These are phyloP conservation scores for Entomortierella lignicola DNA, from an alignment of 192 early-diverging fungal species.

Conservation along the genomic window DNA sequence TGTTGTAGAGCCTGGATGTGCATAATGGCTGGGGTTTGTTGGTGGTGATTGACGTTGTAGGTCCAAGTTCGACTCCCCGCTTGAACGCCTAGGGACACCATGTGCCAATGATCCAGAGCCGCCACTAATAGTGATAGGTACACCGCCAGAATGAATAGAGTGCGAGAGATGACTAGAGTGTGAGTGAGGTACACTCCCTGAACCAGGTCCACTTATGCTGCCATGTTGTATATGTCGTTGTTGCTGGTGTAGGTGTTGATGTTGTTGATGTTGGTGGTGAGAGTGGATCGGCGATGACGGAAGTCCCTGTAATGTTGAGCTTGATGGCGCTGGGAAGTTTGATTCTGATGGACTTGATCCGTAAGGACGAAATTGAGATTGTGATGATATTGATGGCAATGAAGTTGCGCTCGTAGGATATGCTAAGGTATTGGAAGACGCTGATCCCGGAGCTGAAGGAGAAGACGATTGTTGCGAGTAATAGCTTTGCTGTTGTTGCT, in stretches of 20 bases:
- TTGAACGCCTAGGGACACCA: conserved; percentile 18
- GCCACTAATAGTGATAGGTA: not conserved
- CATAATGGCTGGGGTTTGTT: conserved; percentile 12
- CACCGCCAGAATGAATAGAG: not conserved
- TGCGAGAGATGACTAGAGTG: conserved; percentile 7
- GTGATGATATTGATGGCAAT: conserved; percentile 35
- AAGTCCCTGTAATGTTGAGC: not conserved
- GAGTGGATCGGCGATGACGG: conserved; percentile 8
- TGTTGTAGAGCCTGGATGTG: not conserved
- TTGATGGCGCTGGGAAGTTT: conserved; percentile 1
- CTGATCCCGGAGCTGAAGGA: conserved; percentile 7
- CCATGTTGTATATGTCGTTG: conserved; percentile 7
- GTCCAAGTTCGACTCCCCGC: conserved; percentile 26
- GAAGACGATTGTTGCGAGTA: conserved; percentile 11
- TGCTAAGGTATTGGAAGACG: not conserved
- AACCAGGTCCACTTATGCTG: conserved; percentile 1
- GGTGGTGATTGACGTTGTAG: conserved; percentile 40
- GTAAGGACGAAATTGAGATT: conserved; percentile 33
- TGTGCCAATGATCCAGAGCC: conserved; percentile 6
- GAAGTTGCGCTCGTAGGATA: not conserved
- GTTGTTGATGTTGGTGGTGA: conserved; percentile 16
- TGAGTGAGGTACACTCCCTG: not conserved
- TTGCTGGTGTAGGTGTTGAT: conserved; percentile 5
- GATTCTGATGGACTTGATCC: conserved; percentile 22
- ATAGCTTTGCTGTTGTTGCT: conserved; percentile 27